These are phyloP conservation scores for Populus hybrid DNA, from an alignment of 441 rosid species.

Conservation along the genomic window DNA sequence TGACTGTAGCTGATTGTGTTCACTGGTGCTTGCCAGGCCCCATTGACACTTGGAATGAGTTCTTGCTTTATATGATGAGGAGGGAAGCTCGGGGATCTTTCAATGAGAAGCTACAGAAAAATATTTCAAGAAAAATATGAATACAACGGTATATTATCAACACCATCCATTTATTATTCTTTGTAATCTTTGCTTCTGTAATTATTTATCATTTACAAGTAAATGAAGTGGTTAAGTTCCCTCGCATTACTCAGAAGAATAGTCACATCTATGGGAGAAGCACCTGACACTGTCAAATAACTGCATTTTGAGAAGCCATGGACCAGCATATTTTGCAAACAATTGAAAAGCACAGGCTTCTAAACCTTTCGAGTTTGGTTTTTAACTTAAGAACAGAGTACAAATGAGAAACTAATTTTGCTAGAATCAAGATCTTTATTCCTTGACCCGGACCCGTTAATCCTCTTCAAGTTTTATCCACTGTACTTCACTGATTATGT, in stretches of 20 bases:
- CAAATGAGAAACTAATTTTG: background rate
- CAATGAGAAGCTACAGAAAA: conserved; percentile 12
- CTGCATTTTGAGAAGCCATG: background rate
- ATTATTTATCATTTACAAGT: conserved; percentile 15
- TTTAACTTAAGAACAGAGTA: background rate
- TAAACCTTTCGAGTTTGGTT: background rate
- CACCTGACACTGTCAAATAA: background rate
- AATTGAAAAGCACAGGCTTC: background rate
- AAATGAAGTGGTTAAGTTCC: background rate
- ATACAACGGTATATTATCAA: background rate
- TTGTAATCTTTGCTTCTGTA: conserved; percentile 3
- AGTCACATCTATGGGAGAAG: background rate
- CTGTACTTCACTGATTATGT: background rate
- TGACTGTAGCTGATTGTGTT: conserved; percentile 59
- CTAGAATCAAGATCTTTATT: no score
- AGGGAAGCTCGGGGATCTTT: conserved; percentile 21
- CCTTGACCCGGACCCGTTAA: background rate
- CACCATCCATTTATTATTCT: background rate
- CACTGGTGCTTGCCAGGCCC: conserved; percentile 98
- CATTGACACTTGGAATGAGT: conserved; percentile 78
- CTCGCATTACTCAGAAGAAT: background rate
- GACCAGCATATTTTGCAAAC: background rate
- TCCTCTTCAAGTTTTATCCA: background rate
- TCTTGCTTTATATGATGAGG: conserved; percentile 53
- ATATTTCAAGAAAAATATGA: conserved; percentile 6